Conservation (phyloP, 345 rosid genomes). For the Anastatica hierochuntica region DNA sequence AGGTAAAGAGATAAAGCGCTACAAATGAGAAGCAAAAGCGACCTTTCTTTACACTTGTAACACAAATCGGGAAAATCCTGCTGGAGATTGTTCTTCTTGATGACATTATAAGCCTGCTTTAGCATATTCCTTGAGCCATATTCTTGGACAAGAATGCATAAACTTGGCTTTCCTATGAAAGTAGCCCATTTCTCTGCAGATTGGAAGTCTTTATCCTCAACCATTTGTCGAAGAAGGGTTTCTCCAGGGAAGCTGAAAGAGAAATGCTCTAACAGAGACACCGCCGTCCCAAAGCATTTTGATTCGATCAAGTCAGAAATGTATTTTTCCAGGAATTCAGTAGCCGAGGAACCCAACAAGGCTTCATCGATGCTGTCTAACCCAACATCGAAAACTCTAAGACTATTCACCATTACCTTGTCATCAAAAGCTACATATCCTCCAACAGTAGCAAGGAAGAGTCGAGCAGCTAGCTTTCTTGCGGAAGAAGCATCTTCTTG, state of each 20-base stretch:
- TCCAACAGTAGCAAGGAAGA: conserved; percentile 42
- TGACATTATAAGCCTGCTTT: conserved; percentile 53
- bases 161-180: conserved; percentile 75
- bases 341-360: conserved; percentile 25
- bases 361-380: conserved; percentile 47
- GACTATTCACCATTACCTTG: conserved; percentile 44
- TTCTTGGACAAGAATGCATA: conserved; percentile 56
- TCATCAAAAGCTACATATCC: conserved; percentile 53
- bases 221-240: conserved; percentile 62
- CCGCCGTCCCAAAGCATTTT: conserved; percentile 66
- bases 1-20: neutral
- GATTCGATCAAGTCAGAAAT: conserved; percentile 46
- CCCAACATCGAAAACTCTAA: conserved; percentile 50
- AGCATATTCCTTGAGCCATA: conserved; percentile 67
- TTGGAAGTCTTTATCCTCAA: conserved; percentile 53
- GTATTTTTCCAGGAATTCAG: conserved; percentile 45
- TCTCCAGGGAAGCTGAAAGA: conserved; percentile 64
- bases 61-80: conserved; percentile 60
- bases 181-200: conserved; percentile 97
- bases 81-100: conserved; percentile 65
- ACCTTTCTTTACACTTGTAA: conserved; percentile 76
- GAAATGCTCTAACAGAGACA: conserved; percentile 67
- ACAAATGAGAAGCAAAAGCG: neutral
- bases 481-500: conserved; percentile 36
- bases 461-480: conserved; percentile 48